Percentiles rank a stretch among this genome's conserved stretches.
These are phyloP conservation scores for Mucor sp. DNA, from an alignment of 371 early-diverging fungal species.

Conservation along the genomic window DNA sequence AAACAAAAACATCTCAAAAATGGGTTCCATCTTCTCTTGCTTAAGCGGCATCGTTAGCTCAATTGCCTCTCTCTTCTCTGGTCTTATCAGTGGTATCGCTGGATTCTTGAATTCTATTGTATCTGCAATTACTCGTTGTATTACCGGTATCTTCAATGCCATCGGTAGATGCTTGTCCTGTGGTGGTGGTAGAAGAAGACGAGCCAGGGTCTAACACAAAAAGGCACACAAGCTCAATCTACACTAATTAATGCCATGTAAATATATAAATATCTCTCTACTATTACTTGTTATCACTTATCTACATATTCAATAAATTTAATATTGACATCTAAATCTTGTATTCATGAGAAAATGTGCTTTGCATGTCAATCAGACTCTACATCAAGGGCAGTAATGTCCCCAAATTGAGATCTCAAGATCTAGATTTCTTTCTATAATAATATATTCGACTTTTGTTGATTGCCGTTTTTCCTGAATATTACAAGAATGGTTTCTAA, in stretches of 20 bases:
- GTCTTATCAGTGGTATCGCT: conserved; percentile 32
- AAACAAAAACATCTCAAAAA: conserved; percentile 11
- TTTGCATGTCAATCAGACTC: background rate
- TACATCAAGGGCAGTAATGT: too few relatives aligned
- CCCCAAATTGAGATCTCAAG: too few relatives aligned
- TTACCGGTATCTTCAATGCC: conserved; percentile 39
- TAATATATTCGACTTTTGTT: too few relatives aligned
- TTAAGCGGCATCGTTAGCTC: conserved; percentile 31
- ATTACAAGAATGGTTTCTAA: too few relatives aligned
- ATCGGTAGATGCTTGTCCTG: conserved; percentile 26
- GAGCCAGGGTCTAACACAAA: conserved; percentile 4
- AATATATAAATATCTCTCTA: background rate
- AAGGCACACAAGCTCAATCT: background rate
- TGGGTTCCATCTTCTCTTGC: conserved; percentile 41
- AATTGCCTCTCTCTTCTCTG: conserved; percentile 34
- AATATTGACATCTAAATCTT: background rate
- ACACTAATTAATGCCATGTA: background rate
- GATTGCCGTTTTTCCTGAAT: too few relatives aligned
- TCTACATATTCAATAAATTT: background rate
- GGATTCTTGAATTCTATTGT: conserved; percentile 34
- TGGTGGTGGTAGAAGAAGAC: conserved; percentile 10
- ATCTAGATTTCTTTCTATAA: too few relatives aligned
- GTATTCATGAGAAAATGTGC: background rate
- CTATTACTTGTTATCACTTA: background rate
- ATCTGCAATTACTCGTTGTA: conserved; percentile 28